Percentiles rank a stretch among this genome's conserved stretches.
Conservation (phyloP, 2,329 filamentous ascomycete species). For the Hypoxylon rubiginosum region DNA sequence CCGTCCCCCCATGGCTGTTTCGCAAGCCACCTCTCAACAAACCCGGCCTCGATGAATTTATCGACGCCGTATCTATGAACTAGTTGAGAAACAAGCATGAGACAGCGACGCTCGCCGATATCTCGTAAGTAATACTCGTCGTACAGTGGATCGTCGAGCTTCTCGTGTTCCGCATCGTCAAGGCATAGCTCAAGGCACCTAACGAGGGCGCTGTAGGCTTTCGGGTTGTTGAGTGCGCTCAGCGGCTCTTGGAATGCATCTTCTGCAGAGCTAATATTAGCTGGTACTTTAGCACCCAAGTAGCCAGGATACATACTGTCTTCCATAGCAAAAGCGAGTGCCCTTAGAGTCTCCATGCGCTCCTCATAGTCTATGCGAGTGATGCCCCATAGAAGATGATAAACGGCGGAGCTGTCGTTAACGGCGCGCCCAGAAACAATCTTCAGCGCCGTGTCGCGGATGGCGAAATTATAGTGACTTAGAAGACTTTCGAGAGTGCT, state of each 20-base stretch:
- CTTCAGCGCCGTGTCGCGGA: slow-evolving; percentile 75
- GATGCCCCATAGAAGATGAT: slow-evolving; percentile 69
- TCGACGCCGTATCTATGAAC: slow-evolving; percentile 70
- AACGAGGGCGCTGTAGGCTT: slow-evolving; percentile 70
- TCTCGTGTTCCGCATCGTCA: slow-evolving; percentile 63
- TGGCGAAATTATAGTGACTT: slow-evolving; percentile 78
- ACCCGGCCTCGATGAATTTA: slow-evolving; percentile 71
- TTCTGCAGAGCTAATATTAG: slow-evolving; percentile 51
- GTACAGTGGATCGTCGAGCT: slow-evolving; percentile 68
- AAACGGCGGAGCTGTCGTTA: slow-evolving; percentile 68
- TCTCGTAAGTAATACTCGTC: slow-evolving; percentile 75
- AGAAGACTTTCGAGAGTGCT: slow-evolving; percentile 77
- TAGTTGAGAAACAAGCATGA: slow-evolving; percentile 70
- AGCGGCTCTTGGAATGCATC: slow-evolving; percentile 56
- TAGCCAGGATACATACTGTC: slow-evolving; percentile 55
- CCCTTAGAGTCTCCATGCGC: slow-evolving; percentile 68
- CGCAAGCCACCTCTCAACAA: slow-evolving; percentile 80
- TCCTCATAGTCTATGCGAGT: slow-evolving; percentile 70
- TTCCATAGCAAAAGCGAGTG: slow-evolving; percentile 68
- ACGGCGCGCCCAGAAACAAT: slow-evolving; percentile 70
- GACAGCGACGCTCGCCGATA: slow-evolving; percentile 70
- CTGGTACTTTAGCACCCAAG: slow-evolving; percentile 35
- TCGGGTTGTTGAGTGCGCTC: slow-evolving; percentile 63
- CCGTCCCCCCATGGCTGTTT: slow-evolving; percentile 77
- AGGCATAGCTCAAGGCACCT: slow-evolving; percentile 70